Conservation (phyloP, 371 early-diverging fungal genomes). For the Apophysomyces sp. region DNA sequence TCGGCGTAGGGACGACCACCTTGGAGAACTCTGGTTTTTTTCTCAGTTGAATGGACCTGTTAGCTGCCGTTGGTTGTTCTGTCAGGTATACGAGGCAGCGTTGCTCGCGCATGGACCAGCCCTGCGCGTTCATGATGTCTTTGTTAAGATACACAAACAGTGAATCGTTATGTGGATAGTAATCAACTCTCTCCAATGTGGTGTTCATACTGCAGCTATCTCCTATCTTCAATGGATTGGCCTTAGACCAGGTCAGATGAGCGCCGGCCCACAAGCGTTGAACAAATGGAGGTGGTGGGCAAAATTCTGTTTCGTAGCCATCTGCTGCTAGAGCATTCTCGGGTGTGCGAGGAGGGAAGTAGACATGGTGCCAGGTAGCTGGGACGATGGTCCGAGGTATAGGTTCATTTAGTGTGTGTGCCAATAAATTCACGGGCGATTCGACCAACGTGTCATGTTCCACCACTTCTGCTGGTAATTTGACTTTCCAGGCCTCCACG, state of each 20-base stretch:
- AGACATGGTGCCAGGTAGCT: constrained; percentile 76
- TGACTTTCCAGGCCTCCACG: neutral
- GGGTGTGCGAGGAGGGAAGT: constrained; percentile 72
- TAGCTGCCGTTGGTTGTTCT: constrained; percentile 16
- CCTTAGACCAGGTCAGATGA: constrained; percentile 50
- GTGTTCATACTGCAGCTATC: constrained; percentile 59
- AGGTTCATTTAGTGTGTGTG: constrained; percentile 32
- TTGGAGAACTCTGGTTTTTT: constrained; percentile 53
- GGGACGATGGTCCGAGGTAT: constrained; percentile 53
- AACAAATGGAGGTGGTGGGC: constrained; percentile 75
- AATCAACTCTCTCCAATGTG: constrained; percentile 47
- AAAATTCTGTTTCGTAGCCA: constrained; percentile 74
- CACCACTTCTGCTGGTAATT: neutral
- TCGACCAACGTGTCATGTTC: constrained; percentile 36
- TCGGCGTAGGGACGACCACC: constrained; percentile 56
- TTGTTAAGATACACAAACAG: constrained; percentile 73
- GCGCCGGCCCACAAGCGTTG: constrained; percentile 91
- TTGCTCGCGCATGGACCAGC: constrained; percentile 68
- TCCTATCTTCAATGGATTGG: constrained; percentile 65
- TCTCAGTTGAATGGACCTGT: neutral
- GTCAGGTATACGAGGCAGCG: constrained; percentile 72
- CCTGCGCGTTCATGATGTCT: constrained; percentile 60
- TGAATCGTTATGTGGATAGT: constrained; percentile 54
- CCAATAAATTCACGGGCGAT: constrained; percentile 29
- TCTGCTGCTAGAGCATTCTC: constrained; percentile 72